Conservation (phyloP, 176 grass and related monocot species). For the Cenchrus purpureus region DNA sequence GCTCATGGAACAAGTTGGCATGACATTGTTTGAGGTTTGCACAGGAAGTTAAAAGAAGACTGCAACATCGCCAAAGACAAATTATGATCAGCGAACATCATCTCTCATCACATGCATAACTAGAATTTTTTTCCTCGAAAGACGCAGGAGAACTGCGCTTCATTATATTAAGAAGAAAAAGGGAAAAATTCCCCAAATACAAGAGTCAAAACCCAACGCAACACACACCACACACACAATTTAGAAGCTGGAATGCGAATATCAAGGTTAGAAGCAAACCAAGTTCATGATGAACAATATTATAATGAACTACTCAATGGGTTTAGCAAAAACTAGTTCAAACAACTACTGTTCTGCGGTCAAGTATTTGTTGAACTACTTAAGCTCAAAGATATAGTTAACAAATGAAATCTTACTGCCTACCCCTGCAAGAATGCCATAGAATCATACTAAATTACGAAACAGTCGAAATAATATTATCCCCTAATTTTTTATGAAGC, state of each 20-base stretch:
- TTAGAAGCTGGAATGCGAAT: neutral
- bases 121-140: neutral
- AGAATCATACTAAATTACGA: neutral
- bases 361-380: neutral
- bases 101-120: neutral
- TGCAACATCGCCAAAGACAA: neutral
- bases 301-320: neutral
- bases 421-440: neutral
- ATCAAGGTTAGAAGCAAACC: neutral
- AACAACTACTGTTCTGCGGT: no score
- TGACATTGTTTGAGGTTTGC: neutral
- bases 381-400: neutral
- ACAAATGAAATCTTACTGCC: neutral
- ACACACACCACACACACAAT: no score
- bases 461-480: neutral
- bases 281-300: neutral
- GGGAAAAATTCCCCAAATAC: no score
- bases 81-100: neutral
- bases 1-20: neutral
- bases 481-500: neutral
- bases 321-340: neutral
- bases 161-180: no score
- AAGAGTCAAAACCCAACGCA: no score
- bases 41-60: neutral
- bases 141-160: no score